Percentiles rank a stretch among this genome's conserved stretches.
These are phyloP conservation scores for Acidomyces sp. DNA, from an alignment of 495 filamentous ascomycete genomes.

Conservation along the genomic window DNA sequence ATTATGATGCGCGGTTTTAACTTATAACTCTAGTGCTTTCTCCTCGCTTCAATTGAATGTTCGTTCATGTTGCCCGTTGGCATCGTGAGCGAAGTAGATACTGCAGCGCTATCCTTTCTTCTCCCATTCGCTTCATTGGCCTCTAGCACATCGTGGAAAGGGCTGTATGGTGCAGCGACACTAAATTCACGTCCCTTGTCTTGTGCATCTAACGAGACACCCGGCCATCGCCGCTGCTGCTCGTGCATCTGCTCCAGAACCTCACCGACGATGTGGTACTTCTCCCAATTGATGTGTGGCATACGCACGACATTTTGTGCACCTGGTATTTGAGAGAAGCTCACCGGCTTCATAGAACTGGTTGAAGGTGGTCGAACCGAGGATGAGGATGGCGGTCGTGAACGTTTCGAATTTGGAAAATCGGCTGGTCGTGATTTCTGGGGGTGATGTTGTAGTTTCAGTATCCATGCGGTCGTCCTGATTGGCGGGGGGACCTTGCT, in stretches of 20 bases:
- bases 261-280: conserved; percentile 73
- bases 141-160: conserved; percentile 40
- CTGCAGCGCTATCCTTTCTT: conserved; percentile 4
- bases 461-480: conserved; percentile 31
- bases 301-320: conserved; percentile 74
- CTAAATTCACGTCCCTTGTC: conserved; percentile 39
- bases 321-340: conserved; percentile 44
- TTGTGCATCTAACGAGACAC: conserved; percentile 19
- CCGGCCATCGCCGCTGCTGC: conserved; percentile 55
- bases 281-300: conserved; percentile 81
- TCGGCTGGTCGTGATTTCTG: conserved; percentile 1
- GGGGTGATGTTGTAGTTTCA: background rate
- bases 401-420: conserved; percentile 3
- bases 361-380: background rate
- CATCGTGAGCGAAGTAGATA: background rate
- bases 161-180: conserved; percentile 63
- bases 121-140: background rate
- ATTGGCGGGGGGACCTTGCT: conserved; percentile 14
- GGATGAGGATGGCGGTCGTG: background rate
- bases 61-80: conserved; percentile 12
- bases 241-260: conserved; percentile 70
- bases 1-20: too few relatives aligned
- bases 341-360: background rate
- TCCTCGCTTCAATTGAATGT: conserved; percentile 21
- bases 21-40: conserved; percentile 1